Percentiles rank a stretch among this genome's conserved stretches.
These are phyloP conservation scores for Penicillium silybi DNA, from an alignment of 495 filamentous ascomycete species.

Conservation along the genomic window DNA sequence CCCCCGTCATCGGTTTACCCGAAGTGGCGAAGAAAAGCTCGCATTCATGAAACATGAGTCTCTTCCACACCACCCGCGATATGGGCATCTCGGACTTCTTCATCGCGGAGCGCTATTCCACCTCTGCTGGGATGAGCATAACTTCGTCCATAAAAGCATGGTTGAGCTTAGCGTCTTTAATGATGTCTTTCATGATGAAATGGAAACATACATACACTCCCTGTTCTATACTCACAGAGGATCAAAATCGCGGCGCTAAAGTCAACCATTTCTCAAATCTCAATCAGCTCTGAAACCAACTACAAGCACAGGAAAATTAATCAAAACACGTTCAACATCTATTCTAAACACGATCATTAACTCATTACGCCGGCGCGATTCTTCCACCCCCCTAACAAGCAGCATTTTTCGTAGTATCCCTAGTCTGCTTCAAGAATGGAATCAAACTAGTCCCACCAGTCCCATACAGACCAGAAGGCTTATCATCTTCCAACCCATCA, in stretches of 20 bases:
- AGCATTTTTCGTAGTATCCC: conserved; percentile 68
- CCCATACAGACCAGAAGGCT: conserved; percentile 54
- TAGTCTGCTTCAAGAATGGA: conserved; percentile 84
- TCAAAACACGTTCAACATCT: neutral
- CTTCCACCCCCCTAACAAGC: conserved; percentile 12
- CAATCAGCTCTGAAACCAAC: neutral
- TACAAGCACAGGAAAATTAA: neutral
- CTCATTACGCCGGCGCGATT: neutral
- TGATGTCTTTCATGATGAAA: neutral
- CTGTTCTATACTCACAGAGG: neutral
- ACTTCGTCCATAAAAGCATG: neutral
- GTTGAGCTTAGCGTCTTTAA: too few relatives aligned
- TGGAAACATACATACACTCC: neutral
- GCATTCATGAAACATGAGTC: neutral
- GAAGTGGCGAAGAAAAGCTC: neutral
- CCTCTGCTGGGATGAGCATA: neutral
- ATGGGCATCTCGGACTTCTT: neutral
- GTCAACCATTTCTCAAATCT: neutral
- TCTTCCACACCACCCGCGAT: neutral
- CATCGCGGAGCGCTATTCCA: neutral
- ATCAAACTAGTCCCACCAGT: conserved; percentile 91
- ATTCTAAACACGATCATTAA: neutral
- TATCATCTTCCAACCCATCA: conserved; percentile 14
- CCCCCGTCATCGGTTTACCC: neutral
- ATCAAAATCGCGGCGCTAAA: neutral